Evolutionary conservation across 768 basidiomycete species (phyloP).

Genomic region (Mycena rosella): DNA sequence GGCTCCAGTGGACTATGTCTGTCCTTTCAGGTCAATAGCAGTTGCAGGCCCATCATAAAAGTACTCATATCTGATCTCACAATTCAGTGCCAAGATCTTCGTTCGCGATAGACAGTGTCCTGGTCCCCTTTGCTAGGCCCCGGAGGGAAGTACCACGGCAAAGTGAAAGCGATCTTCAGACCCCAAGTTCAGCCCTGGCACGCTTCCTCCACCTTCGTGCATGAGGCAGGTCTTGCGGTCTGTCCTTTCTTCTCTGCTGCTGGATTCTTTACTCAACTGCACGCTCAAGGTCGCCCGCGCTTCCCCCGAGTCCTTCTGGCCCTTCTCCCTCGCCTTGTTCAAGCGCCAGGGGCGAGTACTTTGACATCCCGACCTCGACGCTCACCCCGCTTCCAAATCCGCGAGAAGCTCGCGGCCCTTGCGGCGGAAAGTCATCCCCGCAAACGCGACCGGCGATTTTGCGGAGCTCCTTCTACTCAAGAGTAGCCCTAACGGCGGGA

Average conservation of each 20-base stretch:
- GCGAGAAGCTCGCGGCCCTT: constrained; percentile 76
- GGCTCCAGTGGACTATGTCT: constrained; percentile 84
- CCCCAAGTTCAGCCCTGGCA: constrained; percentile 88
- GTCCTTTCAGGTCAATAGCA: constrained; percentile 74
- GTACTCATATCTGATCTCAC: background rate
- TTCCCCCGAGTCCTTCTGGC: constrained; percentile 85
- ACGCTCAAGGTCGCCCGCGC: constrained; percentile 70
- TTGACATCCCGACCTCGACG: constrained; percentile 77
- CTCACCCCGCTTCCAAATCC: constrained; percentile 79
- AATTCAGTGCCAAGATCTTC: constrained; percentile 70
- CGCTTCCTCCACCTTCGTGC: constrained; percentile 75
- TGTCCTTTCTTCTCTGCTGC: constrained; percentile 32
- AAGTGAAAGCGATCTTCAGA: constrained; percentile 80
- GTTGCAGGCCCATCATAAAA: too few relatives aligned
- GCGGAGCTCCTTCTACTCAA: constrained; percentile 74
- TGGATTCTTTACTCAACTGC: background rate
- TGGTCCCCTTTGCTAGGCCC: constrained; percentile 70
- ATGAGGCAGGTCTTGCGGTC: constrained; percentile 88
- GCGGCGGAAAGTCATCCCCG: constrained; percentile 66
- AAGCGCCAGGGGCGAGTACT: constrained; percentile 83
- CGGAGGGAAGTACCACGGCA: constrained; percentile 75
- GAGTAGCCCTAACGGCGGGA: constrained; percentile 80
- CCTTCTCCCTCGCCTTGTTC: constrained; percentile 79
- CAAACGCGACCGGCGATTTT: constrained; percentile 64
- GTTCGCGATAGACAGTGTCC: constrained; percentile 66